Conservation (phyloP, 2,329 filamentous ascomycete species). For the Drechslerella dactyloides region DNA sequence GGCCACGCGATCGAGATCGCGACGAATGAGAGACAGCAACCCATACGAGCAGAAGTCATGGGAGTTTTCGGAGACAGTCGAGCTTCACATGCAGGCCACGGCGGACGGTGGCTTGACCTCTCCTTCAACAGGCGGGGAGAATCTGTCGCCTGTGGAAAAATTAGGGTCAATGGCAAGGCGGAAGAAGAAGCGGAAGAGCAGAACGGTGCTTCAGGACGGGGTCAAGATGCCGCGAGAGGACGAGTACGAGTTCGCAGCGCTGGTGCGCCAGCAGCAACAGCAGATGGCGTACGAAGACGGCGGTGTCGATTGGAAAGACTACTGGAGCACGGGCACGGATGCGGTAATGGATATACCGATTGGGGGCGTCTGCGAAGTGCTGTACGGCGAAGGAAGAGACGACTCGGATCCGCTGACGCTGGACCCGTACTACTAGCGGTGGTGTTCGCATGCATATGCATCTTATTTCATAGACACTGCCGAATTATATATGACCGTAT, state of each 20-base stretch:
- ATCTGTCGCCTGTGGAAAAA: slow-evolving; percentile 43
- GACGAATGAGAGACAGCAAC: slow-evolving; percentile 30
- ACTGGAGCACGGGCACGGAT: slow-evolving; percentile 94
- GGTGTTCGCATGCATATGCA: too few relatives aligned
- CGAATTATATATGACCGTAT: too few relatives aligned
- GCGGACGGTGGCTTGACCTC: slow-evolving; percentile 40
- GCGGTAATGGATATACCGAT: slow-evolving; percentile 96
- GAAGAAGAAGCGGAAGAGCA: slow-evolving; percentile 57
- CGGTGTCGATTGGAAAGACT: slow-evolving; percentile 72
- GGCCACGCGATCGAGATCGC: slow-evolving; percentile 21
- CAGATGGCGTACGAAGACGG: slow-evolving; percentile 55
- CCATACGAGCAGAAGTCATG: slow-evolving; percentile 37
- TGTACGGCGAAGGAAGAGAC: slow-evolving; percentile 73
- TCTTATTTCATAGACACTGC: too few relatives aligned
- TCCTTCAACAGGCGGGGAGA: slow-evolving; percentile 39
- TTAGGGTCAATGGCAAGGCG: slow-evolving; percentile 21
- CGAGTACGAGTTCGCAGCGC: slow-evolving; percentile 20
- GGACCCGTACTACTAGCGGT: slow-evolving; percentile 34
- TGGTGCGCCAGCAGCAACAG: slow-evolving; percentile 9
- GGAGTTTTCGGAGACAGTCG: slow-evolving; percentile 37
- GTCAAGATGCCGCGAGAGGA: slow-evolving; percentile 37
- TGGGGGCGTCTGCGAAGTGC: slow-evolving; percentile 89
- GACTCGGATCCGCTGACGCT: slow-evolving; percentile 45
- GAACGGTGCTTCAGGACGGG: slow-evolving; percentile 54
- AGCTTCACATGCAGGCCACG: slow-evolving; percentile 15